Base-by-base conservation (phyloP, 805 yeast species). In the Candida jianshihensis region DNA sequence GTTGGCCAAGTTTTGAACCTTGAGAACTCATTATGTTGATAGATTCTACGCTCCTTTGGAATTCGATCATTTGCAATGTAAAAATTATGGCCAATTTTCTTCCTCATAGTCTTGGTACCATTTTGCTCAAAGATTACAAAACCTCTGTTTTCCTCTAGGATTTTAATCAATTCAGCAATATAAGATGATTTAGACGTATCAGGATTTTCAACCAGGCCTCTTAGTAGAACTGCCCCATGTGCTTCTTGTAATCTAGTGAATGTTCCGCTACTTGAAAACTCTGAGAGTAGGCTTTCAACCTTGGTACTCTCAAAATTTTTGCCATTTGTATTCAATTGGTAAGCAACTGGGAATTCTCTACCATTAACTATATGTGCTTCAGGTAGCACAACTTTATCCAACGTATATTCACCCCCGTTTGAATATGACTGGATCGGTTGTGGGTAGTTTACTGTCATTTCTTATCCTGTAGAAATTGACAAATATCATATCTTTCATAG, bases 11-110 rank as follows among this genome's bases (percentile, higher is more conserved):
- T 41, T 7, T 39, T 42, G 35, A 56, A 61, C 31, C 64, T 38
- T 3, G 62, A 54, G 37, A 51, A 60, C 30, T 60, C 64, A 35
- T 57, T 58, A 41, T 60, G 66, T 33, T 59, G 64, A 27, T 42
- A 45, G 12, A 61, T 35, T 16, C 33, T 26, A 10, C 31, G 33
- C 11, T 37, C 37, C 3, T 54, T 37, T 6, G 60, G 54, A 3
- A 61, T 57, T 41, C 58, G 63, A 33, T 59, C 57, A 17, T 26
- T 26, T 13, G 65, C 66, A 9, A 61, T 57, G 22, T 44, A 46
- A 9, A 60, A 26, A 27, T 46, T 35, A 4, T 48, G 49, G 3
- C 51, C 54, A 6, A 52, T 38, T 11, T 40, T 36, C 11, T 51
- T 49, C 34, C 64, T 46, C 22, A 44, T 36, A 4, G 57, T 60